Conservation (phyloP, 129 eudicot species). For the Mikania micrantha region DNA sequence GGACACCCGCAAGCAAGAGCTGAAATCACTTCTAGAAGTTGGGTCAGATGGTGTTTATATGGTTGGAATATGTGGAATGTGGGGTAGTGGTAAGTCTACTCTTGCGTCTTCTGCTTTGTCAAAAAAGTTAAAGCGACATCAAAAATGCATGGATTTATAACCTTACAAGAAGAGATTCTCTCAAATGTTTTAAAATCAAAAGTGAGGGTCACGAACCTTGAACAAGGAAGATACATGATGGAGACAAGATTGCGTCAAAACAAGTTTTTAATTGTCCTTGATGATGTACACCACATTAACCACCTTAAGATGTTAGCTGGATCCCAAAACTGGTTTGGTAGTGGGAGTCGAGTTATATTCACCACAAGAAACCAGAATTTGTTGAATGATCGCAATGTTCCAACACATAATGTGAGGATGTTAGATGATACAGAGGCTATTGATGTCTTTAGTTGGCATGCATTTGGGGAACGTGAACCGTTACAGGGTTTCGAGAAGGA, state of each 20-base stretch:
- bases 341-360: neutral
- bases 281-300: neutral
- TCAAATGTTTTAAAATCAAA: neutral
- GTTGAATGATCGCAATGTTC: neutral
- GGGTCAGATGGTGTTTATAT: neutral
- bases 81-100: slow-evolving; percentile 11
- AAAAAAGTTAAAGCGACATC: neutral
- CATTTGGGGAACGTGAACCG: neutral
- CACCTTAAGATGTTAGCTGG: neutral
- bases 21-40: neutral
- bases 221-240: neutral
- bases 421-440: neutral
- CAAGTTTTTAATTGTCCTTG: neutral
- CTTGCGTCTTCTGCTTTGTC: neutral
- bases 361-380: neutral
- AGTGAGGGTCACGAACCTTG: neutral
- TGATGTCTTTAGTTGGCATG: neutral
- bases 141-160: neutral
- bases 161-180: neutral
- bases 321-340: neutral
- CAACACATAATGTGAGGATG: neutral
- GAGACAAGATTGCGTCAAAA: neutral
- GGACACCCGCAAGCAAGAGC: neutral
- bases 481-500: neutral
- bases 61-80: neutral